phyloP scores from a whole-genome alignment of 2,329 filamentous ascomycete genomes.

The Leptodontidium sp. region DNA sequence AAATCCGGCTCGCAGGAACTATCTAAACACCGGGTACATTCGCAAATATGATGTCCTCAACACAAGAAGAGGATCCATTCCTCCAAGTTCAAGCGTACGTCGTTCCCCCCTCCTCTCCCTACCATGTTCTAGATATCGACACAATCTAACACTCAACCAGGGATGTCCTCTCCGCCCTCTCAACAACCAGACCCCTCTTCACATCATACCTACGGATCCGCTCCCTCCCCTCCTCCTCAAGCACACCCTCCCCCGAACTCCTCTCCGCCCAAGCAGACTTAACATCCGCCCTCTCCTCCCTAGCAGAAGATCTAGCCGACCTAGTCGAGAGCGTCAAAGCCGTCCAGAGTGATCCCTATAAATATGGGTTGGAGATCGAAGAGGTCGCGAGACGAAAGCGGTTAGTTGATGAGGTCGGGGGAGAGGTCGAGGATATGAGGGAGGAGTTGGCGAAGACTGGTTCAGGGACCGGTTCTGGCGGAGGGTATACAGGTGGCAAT shows the following conservation, averaged over 20 bases:
- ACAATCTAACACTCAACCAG: constrained; percentile 55
- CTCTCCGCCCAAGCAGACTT: constrained; percentile 78
- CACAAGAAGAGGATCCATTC: constrained; percentile 73
- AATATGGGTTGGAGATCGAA: constrained; percentile 83
- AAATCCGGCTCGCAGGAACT: not conserved
- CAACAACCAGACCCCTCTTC: constrained; percentile 85
- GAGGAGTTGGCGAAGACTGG: constrained; percentile 75
- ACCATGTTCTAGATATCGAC: constrained; percentile 19
- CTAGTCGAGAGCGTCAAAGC: constrained; percentile 86
- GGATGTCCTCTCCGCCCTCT: constrained; percentile 86
- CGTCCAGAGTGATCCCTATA: constrained; percentile 85
- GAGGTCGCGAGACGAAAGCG: constrained; percentile 83
- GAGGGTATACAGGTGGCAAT: constrained; percentile 51
- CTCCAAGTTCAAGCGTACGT: constrained; percentile 75
- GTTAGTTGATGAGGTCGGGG: constrained; percentile 87
- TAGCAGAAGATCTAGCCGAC: constrained; percentile 87
- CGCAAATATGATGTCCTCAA: constrained; percentile 70
- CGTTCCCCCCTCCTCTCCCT: constrained; percentile 13
- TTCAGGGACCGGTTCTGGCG: constrained; percentile 44
- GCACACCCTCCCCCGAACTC: constrained; percentile 76
- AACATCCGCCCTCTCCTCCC: constrained; percentile 67
- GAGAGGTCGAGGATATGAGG: constrained; percentile 89
- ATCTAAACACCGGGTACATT: not conserved
- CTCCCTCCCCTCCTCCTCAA: constrained; percentile 73
- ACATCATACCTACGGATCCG: constrained; percentile 95